Conservation (phyloP, 2,329 filamentous ascomycete species). For the Nemania diffusa region DNA sequence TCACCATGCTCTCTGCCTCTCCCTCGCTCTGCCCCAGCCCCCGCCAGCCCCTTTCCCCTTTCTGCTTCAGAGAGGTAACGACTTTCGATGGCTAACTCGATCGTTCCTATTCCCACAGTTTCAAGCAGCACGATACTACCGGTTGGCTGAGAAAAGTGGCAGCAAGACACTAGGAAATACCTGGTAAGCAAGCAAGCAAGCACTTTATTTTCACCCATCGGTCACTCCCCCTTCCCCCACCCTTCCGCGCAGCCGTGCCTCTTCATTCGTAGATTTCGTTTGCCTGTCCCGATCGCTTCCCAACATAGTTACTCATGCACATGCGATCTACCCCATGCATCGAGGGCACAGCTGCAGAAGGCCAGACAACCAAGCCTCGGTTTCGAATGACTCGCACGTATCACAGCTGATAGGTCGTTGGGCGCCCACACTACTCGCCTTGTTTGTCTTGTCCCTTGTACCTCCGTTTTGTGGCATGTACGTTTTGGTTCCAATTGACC, state of each 20-base stretch:
- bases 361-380: slow-evolving; percentile 35
- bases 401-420: slow-evolving; percentile 51
- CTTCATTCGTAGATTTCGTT: slow-evolving; percentile 29
- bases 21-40: slow-evolving; percentile 12
- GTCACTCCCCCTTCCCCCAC: slow-evolving; percentile 18
- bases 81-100: slow-evolving; percentile 63
- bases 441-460: slow-evolving; percentile 36
- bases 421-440: slow-evolving; percentile 42
- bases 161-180: slow-evolving; percentile 93
- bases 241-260: neutral
- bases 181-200: slow-evolving; percentile 78
- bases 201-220: slow-evolving; percentile 35
- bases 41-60: slow-evolving; percentile 18
- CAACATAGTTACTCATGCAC: slow-evolving; percentile 28
- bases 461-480: slow-evolving; percentile 32
- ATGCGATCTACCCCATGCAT: slow-evolving; percentile 42
- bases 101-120: slow-evolving; percentile 75
- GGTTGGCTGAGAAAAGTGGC: slow-evolving; percentile 87
- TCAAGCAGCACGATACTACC: slow-evolving; percentile 88
- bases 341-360: slow-evolving; percentile 39
- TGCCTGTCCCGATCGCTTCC: slow-evolving; percentile 21
- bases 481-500: slow-evolving; percentile 35
- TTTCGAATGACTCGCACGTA: slow-evolving; percentile 36
- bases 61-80: slow-evolving; percentile 24
- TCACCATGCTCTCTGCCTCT: slow-evolving; percentile 27